Percentiles rank a stretch among this genome's conserved stretches.
Conservation (phyloP, 805 yeast genomes). For the Zygotorulaspora danielsina region DNA sequence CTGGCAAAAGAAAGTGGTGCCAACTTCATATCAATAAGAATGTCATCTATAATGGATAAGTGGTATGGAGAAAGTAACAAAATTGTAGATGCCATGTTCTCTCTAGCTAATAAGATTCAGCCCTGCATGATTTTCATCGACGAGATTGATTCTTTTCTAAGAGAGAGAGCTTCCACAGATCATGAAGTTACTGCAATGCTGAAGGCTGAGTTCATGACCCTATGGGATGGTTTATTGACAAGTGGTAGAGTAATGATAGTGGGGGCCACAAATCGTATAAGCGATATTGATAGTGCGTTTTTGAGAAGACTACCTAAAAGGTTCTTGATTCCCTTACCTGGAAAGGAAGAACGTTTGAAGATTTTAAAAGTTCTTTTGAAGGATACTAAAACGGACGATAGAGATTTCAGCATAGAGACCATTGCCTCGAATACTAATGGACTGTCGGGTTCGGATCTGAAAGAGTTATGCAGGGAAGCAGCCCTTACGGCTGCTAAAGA, state of each 20-base stretch:
- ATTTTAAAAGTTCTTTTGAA: conserved; percentile 66
- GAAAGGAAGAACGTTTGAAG: conserved; percentile 57
- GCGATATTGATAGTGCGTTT: conserved; percentile 89
- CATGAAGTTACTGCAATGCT: conserved; percentile 94
- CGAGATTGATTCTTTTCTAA: conserved; percentile 89
- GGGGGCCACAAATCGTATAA: conserved; percentile 92
- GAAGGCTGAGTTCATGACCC: conserved; percentile 95
- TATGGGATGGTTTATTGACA: conserved; percentile 88
- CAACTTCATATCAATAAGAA: conserved; percentile 80
- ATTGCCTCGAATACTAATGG: conserved; percentile 67
- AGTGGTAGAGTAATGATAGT: conserved; percentile 79
- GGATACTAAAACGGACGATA: conserved; percentile 55
- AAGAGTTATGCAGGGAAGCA: conserved; percentile 90
- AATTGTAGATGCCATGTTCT: conserved; percentile 86
- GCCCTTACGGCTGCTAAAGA: conserved; percentile 87
- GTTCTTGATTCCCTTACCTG: conserved; percentile 74
- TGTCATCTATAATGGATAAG: conserved; percentile 93
- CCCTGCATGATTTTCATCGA: conserved; percentile 95
- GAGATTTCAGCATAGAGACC: conserved; percentile 53
- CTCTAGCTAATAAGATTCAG: conserved; percentile 81
- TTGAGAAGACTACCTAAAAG: conserved; percentile 89
- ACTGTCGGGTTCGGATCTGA: conserved; percentile 84
- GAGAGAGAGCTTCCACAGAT: conserved; percentile 78
- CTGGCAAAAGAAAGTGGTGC: conserved; percentile 90
- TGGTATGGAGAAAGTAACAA: conserved; percentile 98